Conservation (phyloP, 306 rosid species). For the Prunus persica region Prunus_persica_NCBIv2 NC_034009.1:36120501-36121000, state of each 20-base stretch:
- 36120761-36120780: slow-evolving; percentile 29
- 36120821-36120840: background rate
- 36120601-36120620: background rate
- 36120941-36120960: slow-evolving; percentile 50
- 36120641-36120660: slow-evolving; percentile 20
- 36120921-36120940: background rate
- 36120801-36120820: background rate
- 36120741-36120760: slow-evolving; percentile 23
- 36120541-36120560: slow-evolving; percentile 31
- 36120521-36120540: slow-evolving; percentile 32
- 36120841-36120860: background rate
- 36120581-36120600: background rate
- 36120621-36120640: background rate
- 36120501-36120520: slow-evolving; percentile 9
- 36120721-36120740: slow-evolving; percentile 35
- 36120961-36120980: slow-evolving; percentile 74
- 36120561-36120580: slow-evolving; percentile 33
- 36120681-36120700: slow-evolving; percentile 37
- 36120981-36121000: slow-evolving; percentile 48
- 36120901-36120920: too few species aligned
- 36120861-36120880: too few species aligned
- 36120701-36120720: slow-evolving; percentile 31
- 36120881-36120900: background rate
- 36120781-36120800: slow-evolving; percentile 27
- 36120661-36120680: slow-evolving; percentile 34